Percentiles rank a stretch among this genome's conserved stretches.
These are phyloP conservation scores for Candida gorgasii DNA, from an alignment of 805 yeast species.

Conservation along the genomic window DNA sequence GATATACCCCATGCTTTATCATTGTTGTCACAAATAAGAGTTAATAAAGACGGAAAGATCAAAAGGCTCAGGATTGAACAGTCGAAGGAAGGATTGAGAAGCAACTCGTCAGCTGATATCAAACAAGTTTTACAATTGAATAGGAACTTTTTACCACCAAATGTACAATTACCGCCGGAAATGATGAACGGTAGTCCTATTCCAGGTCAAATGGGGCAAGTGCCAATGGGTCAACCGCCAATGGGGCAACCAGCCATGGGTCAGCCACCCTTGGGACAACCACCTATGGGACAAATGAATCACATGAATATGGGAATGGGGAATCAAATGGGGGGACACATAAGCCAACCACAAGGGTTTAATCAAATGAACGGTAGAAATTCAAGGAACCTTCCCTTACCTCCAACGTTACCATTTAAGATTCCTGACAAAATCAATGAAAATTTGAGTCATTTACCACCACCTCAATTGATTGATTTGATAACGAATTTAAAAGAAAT, in stretches of 20 bases:
- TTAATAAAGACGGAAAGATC: constrained; percentile 34
- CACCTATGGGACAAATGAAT: background rate
- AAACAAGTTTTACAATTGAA: constrained; percentile 47
- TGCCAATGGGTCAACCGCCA: constrained; percentile 5
- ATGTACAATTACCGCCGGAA: constrained; percentile 59
- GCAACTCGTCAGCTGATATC: constrained; percentile 30
- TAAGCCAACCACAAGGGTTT: background rate
- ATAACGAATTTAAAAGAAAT: constrained; percentile 64
- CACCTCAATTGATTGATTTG: constrained; percentile 68
- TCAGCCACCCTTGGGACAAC: background rate
- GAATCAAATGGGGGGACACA: constrained; percentile 5
- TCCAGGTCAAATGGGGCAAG: constrained; percentile 3
- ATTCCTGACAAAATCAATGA: constrained; percentile 59
- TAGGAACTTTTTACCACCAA: constrained; percentile 51
- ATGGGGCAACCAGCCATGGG: constrained; percentile 6
- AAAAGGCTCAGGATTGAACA: constrained; percentile 57
- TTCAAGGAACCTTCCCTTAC: constrained; percentile 44
- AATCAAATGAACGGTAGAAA: constrained; percentile 1
- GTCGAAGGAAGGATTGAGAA: constrained; percentile 59
- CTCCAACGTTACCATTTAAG: constrained; percentile 44
- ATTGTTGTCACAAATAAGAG: constrained; percentile 44
- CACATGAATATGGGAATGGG: background rate
- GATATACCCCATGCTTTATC: constrained; percentile 54
- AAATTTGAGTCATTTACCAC: constrained; percentile 65
- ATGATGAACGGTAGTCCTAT: constrained; percentile 23